Base-by-base conservation (phyloP, 805 yeast genomes). In the Ogataea corticis region DNA sequence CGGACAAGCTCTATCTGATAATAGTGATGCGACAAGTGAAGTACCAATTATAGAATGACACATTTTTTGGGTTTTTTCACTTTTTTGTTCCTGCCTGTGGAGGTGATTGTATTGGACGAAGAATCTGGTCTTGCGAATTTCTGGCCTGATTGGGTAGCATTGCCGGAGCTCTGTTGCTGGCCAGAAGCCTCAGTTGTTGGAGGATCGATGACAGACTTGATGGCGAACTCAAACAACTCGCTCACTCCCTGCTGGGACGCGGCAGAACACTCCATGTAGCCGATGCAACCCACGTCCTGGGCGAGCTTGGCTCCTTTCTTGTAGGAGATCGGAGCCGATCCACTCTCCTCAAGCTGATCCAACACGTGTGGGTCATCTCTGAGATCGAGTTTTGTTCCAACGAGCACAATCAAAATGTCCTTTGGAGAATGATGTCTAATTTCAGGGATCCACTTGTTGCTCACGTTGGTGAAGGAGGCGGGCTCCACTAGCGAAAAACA, bases 341-440 rank as follows among this genome's bases (percentile, higher is more conserved):
- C 79, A 52, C 76, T 74, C 53, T 79, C 87, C 41, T 75, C 76
- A 49, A 88, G 74, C 48, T 83, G 86, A 54, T 79, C 85, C 54
- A 83, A 68, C n/a, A 83, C 79, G 54, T 82, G 87, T 38, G 82
- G 83, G 59, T 87, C 95, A 44, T 87, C 92, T 63, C 96, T 77
- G 53, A 90, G 71, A 71, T 90, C 97, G 16, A 83, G 70, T 65
- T 90, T 90, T n/a, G 97, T 90, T 44, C 97, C 97, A 25, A 90
- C 85, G 44, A 90, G 70, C 29, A 90, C 65, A 39, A 87, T 79
- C 29, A 82, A 79, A 47, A 82, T 77, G 57, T 80, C 84, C 51
- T 76, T 79, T 17, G 88, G 85, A 7, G 94, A 82, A 63, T 87
- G 96, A 63, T 87, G 95, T 60, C 81, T 74, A 49, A 90, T 81